Conservation (phyloP, 345 rosid species). For the Populus euphratica region DNA sequence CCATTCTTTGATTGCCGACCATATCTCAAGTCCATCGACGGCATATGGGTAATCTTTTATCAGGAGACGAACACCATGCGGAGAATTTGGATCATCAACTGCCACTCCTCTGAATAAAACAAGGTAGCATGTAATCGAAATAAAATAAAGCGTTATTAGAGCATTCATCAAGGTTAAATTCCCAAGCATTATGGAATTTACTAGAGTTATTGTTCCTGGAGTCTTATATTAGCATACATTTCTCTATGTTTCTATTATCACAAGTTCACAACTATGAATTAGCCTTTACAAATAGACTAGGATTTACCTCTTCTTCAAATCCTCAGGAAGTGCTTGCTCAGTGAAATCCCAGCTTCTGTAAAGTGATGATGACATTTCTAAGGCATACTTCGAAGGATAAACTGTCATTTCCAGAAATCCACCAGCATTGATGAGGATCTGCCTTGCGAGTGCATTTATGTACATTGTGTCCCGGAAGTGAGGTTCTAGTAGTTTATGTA, state of each 20-base stretch:
- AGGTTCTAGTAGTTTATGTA: conserved; percentile 42
- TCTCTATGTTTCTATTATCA: not conserved
- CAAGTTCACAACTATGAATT: not conserved
- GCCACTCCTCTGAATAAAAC: conserved; percentile 39
- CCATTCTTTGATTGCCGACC: conserved; percentile 46
- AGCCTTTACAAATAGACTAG: not conserved
- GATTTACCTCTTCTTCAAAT: conserved; percentile 39
- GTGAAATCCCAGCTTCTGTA: conserved; percentile 44
- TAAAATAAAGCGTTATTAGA: no score
- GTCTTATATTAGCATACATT: not conserved
- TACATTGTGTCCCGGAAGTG: conserved; percentile 47
- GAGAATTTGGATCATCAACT: conserved; percentile 28
- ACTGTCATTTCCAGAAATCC: conserved; percentile 38
- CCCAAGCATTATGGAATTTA: no score
- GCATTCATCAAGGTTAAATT: no score
- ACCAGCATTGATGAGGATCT: conserved; percentile 39
- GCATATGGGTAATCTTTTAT: conserved; percentile 45
- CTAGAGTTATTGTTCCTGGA: not conserved
- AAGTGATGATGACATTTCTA: conserved; percentile 37
- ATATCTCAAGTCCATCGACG: conserved; percentile 48
- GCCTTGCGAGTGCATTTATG: conserved; percentile 38
- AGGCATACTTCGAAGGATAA: conserved; percentile 35
- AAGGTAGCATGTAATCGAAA: not conserved
- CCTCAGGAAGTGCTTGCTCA: conserved; percentile 42
- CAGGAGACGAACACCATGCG: conserved; percentile 30